Base-by-base conservation (phyloP, 1,284 basidiomycete species). In the Cryptococcus sp. region DNA sequence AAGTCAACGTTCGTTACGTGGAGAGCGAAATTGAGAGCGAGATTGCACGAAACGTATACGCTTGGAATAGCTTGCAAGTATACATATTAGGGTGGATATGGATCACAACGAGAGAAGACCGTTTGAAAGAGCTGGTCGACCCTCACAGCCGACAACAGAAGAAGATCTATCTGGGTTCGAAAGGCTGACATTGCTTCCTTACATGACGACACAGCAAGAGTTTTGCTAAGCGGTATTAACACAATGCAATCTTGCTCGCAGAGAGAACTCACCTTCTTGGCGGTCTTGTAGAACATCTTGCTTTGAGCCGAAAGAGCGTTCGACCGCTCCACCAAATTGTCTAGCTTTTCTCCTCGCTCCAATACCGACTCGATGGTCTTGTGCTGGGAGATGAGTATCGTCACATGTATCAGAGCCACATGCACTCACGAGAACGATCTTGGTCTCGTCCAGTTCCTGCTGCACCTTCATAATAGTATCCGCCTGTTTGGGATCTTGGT, bases 401-500 rank as follows among this genome's bases (percentile, higher is more conserved):
- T 22, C 18, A 26, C 16, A 16, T 11, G 14, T 23, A 31, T 18
- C 35, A 22, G 5, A n/a, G 21, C 19, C 26, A 14, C 0, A 32
- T 54, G 36, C 24, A 76, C 85, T 55, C 59, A 92, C 90, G 71
- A 97, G 75, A 32, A 98, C 84, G 60, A 99, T 94, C 84, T 99
- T 99, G 7, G 95, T 98, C 78, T 99, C 95, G 69, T 99, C 95
- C 42, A 99, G 75, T 70, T 99, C 95, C 69, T 92, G 86, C 73
- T 99, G 95, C 16, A 99, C 95, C 63, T 86, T 84, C 93, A 98
- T 94, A 66, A 99, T 97, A 18, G 89, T 86, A 76, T 99, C 95
- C 4, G 95, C 95, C 76, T 98, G 93, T 56, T 85, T 82, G 7
- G 95, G 95, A 73, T 99, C 95, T 76, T 99, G 95, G 74, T 97